phyloP scores from a whole-genome alignment of 768 basidiomycete genomes.

The Suillus sp. region DNA sequence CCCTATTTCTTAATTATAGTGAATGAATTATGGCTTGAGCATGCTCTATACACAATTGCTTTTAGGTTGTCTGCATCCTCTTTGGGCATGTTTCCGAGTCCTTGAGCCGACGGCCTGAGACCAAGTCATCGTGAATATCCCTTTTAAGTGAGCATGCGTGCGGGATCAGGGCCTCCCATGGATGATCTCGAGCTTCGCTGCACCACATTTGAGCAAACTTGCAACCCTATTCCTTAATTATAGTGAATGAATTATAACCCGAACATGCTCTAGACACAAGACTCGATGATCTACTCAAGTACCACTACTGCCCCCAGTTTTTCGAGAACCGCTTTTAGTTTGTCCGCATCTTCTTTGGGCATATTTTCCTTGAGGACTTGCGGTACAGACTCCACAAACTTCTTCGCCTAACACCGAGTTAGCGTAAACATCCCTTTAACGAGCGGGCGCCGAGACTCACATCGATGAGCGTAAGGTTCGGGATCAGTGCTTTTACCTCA shows the following conservation, averaged over 20 bases:
- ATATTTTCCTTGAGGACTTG: slow-evolving; percentile 93
- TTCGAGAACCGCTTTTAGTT: slow-evolving; percentile 89
- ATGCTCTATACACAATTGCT: slow-evolving; percentile 38
- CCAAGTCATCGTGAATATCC: slow-evolving; percentile 6
- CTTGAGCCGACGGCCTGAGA: slow-evolving; percentile 85
- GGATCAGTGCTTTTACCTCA: slow-evolving; percentile 94
- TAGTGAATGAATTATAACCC: slow-evolving; percentile 19
- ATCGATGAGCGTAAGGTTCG: slow-evolving; percentile 96
- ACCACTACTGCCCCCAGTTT: slow-evolving; percentile 84
- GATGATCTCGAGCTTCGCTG: slow-evolving; percentile 94
- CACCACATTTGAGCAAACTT: slow-evolving; percentile 22
- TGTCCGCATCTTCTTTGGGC: slow-evolving; percentile 97
- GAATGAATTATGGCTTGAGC: slow-evolving; percentile 18
- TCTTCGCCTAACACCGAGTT: slow-evolving; percentile 77
- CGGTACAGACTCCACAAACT: slow-evolving; percentile 95
- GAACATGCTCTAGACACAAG: slow-evolving; percentile 20
- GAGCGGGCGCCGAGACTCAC: slow-evolving; percentile 49
- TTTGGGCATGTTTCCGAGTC: slow-evolving; percentile 95
- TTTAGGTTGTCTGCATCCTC: slow-evolving; percentile 98
- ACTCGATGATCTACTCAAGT: slow-evolving; percentile 61
- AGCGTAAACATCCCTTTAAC: slow-evolving; percentile 8
- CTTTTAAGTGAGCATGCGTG: slow-evolving; percentile 37
- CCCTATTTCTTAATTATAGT: slow-evolving; percentile 21
- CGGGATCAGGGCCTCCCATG: slow-evolving; percentile 91
- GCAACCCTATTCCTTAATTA: slow-evolving; percentile 17